Conservation (phyloP, 441 rosid species). For the Eutrema salsugineum region DNA sequence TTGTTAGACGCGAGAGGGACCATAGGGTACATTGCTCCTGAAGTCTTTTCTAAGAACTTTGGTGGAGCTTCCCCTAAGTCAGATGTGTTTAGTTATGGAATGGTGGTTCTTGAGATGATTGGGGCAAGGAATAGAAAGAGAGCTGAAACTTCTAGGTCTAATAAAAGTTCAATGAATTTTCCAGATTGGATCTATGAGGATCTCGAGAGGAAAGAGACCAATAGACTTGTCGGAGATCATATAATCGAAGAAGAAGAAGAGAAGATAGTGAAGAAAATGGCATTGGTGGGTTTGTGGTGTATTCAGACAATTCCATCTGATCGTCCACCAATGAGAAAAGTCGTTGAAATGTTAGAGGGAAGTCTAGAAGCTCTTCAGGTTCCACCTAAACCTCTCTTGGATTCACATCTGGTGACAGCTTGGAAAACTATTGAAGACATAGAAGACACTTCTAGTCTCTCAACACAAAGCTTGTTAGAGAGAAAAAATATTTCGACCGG, state of each 20-base stretch:
- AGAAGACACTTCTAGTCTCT: no score
- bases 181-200: slow-evolving; percentile 35
- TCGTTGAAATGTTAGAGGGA: slow-evolving; percentile 43
- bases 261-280: slow-evolving; percentile 37
- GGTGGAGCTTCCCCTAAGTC: slow-evolving; percentile 38
- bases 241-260: slow-evolving; percentile 19
- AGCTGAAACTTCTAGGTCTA: background rate
- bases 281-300: slow-evolving; percentile 49
- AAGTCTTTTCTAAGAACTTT: slow-evolving; percentile 27
- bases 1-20: slow-evolving; percentile 31
- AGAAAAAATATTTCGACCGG: no score
- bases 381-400: slow-evolving; percentile 44
- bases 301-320: slow-evolving; percentile 35
- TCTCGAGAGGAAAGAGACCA: slow-evolving; percentile 3
- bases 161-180: slow-evolving; percentile 26
- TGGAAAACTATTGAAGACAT: background rate
- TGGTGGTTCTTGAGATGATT: slow-evolving; percentile 40
- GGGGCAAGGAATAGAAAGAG: slow-evolving; percentile 29
- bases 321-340: slow-evolving; percentile 46
- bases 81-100: slow-evolving; percentile 39
- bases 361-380: slow-evolving; percentile 28
- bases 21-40: slow-evolving; percentile 39
- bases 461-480: no score
- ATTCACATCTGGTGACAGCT: background rate
- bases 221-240: background rate